phyloP scores from a whole-genome alignment of 768 basidiomycete species.

The Lentinula guzmanii region DNA sequence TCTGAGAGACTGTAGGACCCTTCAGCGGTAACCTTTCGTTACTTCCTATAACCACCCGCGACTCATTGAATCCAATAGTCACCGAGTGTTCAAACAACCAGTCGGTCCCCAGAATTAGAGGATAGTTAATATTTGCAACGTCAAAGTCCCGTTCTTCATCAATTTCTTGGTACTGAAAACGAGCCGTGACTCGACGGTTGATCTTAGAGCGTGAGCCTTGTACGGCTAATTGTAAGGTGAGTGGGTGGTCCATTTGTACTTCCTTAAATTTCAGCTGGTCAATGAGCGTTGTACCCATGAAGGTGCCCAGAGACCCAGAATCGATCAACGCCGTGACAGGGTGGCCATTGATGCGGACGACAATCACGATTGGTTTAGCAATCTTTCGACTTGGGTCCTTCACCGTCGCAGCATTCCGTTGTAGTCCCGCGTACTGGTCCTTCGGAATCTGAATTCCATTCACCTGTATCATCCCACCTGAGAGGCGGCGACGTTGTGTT shows the following conservation, averaged over 20 bases:
- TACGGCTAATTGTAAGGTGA: constrained; percentile 21
- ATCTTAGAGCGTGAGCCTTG: constrained; percentile 22
- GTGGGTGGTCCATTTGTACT: constrained; percentile 13
- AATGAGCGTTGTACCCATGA: constrained; percentile 19
- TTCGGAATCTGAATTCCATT: no score
- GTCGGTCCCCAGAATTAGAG: constrained; percentile 29
- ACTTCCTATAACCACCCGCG: constrained; percentile 12
- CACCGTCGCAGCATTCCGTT: no score
- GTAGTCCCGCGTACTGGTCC: no score
- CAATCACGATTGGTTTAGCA: background rate
- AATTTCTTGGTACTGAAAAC: constrained; percentile 12
- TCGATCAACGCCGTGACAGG: constrained; percentile 10
- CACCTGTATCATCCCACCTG: no score
- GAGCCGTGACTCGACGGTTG: constrained; percentile 9
- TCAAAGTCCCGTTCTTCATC: constrained; percentile 21
- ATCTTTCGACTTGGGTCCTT: background rate
- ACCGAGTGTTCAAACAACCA: constrained; percentile 27
- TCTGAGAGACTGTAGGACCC: constrained; percentile 8
- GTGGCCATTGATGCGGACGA: background rate
- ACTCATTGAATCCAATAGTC: constrained; percentile 20
- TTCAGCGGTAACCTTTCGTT: constrained; percentile 8
- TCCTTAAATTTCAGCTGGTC: constrained; percentile 15
- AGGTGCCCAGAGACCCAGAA: constrained; percentile 21
- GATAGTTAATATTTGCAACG: constrained; percentile 31
- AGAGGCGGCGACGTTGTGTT: no score